Conservation (phyloP, 169 alveolate genomes). For the Plasmodium fragile region DNA sequence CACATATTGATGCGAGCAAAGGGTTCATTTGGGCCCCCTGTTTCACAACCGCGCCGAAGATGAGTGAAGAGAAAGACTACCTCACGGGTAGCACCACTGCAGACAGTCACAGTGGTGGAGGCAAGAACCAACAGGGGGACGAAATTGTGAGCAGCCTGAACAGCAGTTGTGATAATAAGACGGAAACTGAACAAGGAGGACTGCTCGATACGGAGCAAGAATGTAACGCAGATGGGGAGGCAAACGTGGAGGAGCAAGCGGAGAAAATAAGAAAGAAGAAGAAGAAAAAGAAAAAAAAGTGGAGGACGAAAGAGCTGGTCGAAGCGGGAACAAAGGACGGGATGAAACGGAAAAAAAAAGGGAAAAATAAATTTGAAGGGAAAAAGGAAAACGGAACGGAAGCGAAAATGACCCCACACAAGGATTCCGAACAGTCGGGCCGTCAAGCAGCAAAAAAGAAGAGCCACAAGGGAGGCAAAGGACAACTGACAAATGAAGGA, state of each 20-base stretch:
- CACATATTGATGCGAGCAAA: background rate
- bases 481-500: background rate
- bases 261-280: background rate
- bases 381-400: background rate
- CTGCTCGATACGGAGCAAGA: background rate
- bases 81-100: background rate
- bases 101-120: background rate
- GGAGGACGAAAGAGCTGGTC: background rate
- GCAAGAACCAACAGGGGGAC: background rate
- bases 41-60: background rate
- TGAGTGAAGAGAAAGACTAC: slow-evolving; percentile 1
- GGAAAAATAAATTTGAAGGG: slow-evolving; percentile 5
- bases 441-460: background rate
- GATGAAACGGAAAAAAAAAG: background rate
- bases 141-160: background rate
- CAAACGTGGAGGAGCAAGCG: background rate
- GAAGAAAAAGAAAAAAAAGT: background rate
- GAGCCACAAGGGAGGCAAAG: background rate
- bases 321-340: background rate
- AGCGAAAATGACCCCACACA: background rate
- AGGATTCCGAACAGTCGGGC: background rate
- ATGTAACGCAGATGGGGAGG: background rate
- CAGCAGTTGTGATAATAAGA: background rate
- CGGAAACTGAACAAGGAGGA: background rate
- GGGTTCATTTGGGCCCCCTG: background rate